Conservation (phyloP, 1,284 basidiomycete genomes). For the Sutorius eximius region DNA sequence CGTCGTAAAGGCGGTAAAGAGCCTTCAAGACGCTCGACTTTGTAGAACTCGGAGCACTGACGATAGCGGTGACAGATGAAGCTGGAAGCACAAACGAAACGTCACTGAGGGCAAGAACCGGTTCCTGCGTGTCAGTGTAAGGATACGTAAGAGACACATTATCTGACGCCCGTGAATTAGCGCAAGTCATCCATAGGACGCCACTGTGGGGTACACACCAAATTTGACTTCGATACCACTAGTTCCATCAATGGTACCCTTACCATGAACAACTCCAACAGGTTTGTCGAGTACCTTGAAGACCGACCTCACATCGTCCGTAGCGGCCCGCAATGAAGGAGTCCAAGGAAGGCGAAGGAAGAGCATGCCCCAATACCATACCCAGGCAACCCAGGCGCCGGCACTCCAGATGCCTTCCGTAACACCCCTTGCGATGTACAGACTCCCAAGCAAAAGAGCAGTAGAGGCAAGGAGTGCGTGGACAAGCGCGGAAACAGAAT, state of each 20-base stretch:
- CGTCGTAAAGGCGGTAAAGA: slow-evolving; percentile 89
- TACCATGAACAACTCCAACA: slow-evolving; percentile 80
- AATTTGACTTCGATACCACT: slow-evolving; percentile 82
- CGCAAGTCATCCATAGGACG: background rate
- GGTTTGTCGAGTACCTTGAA: slow-evolving; percentile 75
- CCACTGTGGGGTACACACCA: slow-evolving; percentile 47
- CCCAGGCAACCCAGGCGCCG: slow-evolving; percentile 31
- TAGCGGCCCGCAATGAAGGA: slow-evolving; percentile 23
- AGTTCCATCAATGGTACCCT: slow-evolving; percentile 74
- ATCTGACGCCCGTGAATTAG: slow-evolving; percentile 42
- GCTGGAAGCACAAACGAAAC: slow-evolving; percentile 85
- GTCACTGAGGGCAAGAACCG: slow-evolving; percentile 59
- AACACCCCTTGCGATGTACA: slow-evolving; percentile 32
- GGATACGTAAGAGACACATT: slow-evolving; percentile 86
- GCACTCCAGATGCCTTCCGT: slow-evolving; percentile 32
- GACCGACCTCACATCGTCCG: slow-evolving; percentile 34
- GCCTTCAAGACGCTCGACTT: slow-evolving; percentile 83
- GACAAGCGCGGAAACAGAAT: slow-evolving; percentile 67
- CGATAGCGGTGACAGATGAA: slow-evolving; percentile 78
- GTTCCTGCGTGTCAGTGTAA: slow-evolving; percentile 64
- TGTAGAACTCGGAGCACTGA: slow-evolving; percentile 78
- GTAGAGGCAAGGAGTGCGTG: slow-evolving; percentile 79
- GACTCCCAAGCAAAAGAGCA: slow-evolving; percentile 74
- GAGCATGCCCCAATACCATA: slow-evolving; percentile 33
- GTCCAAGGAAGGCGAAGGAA: slow-evolving; percentile 25